A percentile compares a stretch with the other conserved stretches of the same genome.
Conservation (phyloP, 306 rosid species). For the Fragaria ananassa region DNA sequence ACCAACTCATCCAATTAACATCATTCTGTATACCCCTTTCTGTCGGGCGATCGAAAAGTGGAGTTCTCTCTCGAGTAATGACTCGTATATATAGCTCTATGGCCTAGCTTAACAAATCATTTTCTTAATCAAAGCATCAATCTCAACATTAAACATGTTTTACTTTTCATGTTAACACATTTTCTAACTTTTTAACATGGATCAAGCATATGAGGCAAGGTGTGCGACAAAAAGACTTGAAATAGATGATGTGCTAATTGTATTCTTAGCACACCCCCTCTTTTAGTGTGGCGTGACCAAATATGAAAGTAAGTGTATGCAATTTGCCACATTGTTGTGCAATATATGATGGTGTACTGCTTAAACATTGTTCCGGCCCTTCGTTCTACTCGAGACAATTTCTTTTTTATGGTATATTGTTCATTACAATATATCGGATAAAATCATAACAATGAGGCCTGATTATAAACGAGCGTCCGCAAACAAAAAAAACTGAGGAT, state of each 20-base stretch:
- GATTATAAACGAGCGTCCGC: too few relatives aligned
- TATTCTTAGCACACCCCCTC: not conserved
- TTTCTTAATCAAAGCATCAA: conserved; percentile 16
- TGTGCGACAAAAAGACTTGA: not conserved
- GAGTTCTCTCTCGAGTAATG: not conserved
- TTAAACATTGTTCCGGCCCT: not conserved
- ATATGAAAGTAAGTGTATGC: not conserved
- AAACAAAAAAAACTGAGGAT: too few relatives aligned
- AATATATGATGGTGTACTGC: not conserved
- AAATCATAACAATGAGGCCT: too few relatives aligned
- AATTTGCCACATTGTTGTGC: not conserved
- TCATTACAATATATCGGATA: too few relatives aligned
- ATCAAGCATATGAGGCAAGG: not conserved
- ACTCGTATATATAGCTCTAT: not conserved
- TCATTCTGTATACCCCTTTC: conserved; percentile 19
- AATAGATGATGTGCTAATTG: not conserved
- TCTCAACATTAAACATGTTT: not conserved
- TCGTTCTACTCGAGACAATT: not conserved
- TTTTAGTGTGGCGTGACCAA: not conserved
- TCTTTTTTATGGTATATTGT: too few relatives aligned
- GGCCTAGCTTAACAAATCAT: conserved; percentile 7
- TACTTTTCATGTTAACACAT: not conserved
- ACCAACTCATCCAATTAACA: conserved; percentile 25
- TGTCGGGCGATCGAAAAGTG: conserved; percentile 28
- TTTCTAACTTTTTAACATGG: not conserved